Conservation (phyloP, 805 yeast genomes). For the Ogataea populi-albae region DNA sequence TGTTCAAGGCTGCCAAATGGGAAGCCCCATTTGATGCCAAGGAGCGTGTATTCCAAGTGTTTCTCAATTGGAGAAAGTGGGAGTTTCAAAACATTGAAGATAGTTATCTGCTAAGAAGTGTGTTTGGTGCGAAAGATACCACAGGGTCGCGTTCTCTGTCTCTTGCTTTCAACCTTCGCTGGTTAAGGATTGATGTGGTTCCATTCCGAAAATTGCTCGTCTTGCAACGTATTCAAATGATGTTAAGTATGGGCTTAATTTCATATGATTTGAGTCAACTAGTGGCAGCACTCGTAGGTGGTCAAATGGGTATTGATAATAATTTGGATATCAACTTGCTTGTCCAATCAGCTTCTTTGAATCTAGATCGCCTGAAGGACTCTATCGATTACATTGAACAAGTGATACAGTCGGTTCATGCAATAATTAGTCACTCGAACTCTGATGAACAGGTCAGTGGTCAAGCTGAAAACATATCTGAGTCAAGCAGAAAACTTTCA, state of each 20-base stretch:
- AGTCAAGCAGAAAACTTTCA: too few relatives aligned
- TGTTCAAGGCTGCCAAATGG: conserved; percentile 35
- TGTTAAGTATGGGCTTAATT: conserved; percentile 10
- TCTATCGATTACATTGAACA: conserved; percentile 4
- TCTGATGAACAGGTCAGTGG: too few relatives aligned
- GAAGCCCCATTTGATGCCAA: conserved; percentile 51
- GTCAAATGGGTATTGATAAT: conserved; percentile 15
- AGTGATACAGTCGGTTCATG: too few relatives aligned
- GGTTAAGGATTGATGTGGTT: conserved; percentile 17
- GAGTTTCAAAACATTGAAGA: conserved; percentile 67
- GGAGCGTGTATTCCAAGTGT: conserved; percentile 52
- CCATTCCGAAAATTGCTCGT: conserved; percentile 22
- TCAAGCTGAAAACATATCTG: too few relatives aligned
- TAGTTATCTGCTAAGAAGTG: conserved; percentile 50
- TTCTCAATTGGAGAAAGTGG: conserved; percentile 88
- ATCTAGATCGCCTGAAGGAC: conserved; percentile 10
- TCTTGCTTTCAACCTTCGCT: conserved; percentile 10
- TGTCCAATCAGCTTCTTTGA: conserved; percentile 16
- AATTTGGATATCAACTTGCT: conserved; percentile 20
- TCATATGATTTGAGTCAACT: conserved; percentile 13
- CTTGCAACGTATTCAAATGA: conserved; percentile 14
- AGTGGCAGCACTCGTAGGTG: conserved; percentile 13
- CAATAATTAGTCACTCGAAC: too few relatives aligned
- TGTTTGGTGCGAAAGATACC: conserved; percentile 39
- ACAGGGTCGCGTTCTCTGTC: conserved; percentile 6